Evolutionary conservation across 352 stramenopile genomes (phyloP).

Genomic region (Phytophthora pisi): DNA sequence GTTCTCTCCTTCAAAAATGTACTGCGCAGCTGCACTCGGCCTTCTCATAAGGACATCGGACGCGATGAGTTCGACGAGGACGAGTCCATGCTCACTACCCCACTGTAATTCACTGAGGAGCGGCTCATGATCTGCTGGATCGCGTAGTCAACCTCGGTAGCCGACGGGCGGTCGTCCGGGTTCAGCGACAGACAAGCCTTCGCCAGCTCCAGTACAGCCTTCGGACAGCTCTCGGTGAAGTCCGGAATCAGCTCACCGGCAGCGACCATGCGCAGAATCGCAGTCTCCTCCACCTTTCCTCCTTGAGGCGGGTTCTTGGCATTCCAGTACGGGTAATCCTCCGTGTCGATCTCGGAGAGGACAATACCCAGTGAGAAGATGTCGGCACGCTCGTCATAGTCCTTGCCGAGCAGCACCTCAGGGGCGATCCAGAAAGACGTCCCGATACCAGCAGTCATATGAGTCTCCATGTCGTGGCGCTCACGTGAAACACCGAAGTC

Average conservation of each 20-base stretch:
- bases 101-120: slow-evolving; percentile 27
- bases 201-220: slow-evolving; percentile 50
- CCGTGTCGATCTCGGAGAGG: slow-evolving; percentile 59
- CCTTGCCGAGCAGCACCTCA: slow-evolving; percentile 59
- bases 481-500: slow-evolving; percentile 80
- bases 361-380: slow-evolving; percentile 65
- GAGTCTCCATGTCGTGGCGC: slow-evolving; percentile 58
- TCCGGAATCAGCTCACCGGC: slow-evolving; percentile 55
- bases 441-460: slow-evolving; percentile 74
- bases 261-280: slow-evolving; percentile 71
- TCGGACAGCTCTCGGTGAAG: slow-evolving; percentile 58
- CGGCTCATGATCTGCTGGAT: slow-evolving; percentile 49
- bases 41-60: slow-evolving; percentile 25
- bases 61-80: slow-evolving; percentile 30
- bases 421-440: slow-evolving; percentile 80
- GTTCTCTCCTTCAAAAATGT: slow-evolving; percentile 24
- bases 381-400: slow-evolving; percentile 62
- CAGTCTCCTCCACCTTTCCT: slow-evolving; percentile 54
- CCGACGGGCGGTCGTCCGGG: slow-evolving; percentile 62
- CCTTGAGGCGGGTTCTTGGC: slow-evolving; percentile 53
- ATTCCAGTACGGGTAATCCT: slow-evolving; percentile 72
- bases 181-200: slow-evolving; percentile 58
- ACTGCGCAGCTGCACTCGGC: slow-evolving; percentile 1
- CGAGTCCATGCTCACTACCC: slow-evolving; percentile 22
- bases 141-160: slow-evolving; percentile 62